A percentile compares a stretch with the other conserved stretches of the same genome.
phyloP scores from a whole-genome alignment of 1,284 basidiomycete species.

The Apiotrichum sp. region DNA sequence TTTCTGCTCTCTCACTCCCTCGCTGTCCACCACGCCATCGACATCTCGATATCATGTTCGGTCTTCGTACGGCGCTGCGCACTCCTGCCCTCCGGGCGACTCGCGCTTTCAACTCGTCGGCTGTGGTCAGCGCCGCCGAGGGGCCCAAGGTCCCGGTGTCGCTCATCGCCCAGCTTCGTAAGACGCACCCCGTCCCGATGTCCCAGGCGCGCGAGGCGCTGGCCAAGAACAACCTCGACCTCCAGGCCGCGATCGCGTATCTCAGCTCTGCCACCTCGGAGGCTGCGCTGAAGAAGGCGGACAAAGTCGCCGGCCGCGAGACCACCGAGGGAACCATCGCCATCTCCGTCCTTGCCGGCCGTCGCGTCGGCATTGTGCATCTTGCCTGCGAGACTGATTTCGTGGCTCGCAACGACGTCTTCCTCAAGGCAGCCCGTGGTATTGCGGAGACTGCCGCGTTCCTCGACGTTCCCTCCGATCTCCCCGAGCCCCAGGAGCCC shows the following conservation, averaged over 20 bases:
- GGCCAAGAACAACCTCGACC: constrained; percentile 63
- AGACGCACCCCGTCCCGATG: constrained; percentile 68
- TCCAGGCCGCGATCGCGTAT: constrained; percentile 71
- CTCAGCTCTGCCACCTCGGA: constrained; percentile 68
- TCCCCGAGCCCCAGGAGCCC: constrained; percentile 18
- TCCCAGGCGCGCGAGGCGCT: constrained; percentile 86
- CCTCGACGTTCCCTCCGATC: constrained; percentile 54
- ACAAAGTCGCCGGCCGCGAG: constrained; percentile 67
- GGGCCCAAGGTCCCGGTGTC: constrained; percentile 53
- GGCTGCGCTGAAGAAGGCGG: constrained; percentile 50
- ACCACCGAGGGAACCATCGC: constrained; percentile 76
- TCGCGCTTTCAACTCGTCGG: constrained; percentile 18
- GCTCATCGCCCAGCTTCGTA: constrained; percentile 79
- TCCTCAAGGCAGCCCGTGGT: constrained; percentile 67
- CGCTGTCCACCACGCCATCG: background rate
- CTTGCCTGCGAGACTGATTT: constrained; percentile 97
- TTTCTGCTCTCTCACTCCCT: background rate
- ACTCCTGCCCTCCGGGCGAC: background rate
- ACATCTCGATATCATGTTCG: constrained; percentile 10
- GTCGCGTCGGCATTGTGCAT: constrained; percentile 81
- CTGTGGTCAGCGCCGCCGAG: constrained; percentile 7
- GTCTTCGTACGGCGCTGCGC: constrained; percentile 9
- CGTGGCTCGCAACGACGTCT: constrained; percentile 80
- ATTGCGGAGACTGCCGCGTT: constrained; percentile 84
- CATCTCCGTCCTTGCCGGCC: constrained; percentile 60